Conservation (phyloP, 2,329 filamentous ascomycete genomes). For the Fusarium tanahbumbuense region DNA sequence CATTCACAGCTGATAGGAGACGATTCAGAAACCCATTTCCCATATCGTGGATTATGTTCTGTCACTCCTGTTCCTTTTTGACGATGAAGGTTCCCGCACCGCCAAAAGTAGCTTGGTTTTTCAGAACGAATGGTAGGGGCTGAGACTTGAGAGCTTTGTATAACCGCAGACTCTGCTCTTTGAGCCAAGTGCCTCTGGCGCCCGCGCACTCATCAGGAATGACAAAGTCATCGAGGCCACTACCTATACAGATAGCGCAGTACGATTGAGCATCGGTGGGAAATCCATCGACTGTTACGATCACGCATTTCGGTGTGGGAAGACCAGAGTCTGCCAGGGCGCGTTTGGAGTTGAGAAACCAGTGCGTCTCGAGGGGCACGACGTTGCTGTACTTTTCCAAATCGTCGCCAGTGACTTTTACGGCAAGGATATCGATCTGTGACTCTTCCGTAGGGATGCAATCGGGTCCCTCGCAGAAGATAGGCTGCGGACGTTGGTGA, state of each 20-base stretch:
- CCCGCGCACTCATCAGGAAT: slow-evolving; percentile 47
- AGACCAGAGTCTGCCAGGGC: slow-evolving; percentile 50
- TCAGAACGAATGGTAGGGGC: slow-evolving; percentile 52
- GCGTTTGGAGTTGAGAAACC: slow-evolving; percentile 53
- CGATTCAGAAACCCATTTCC: slow-evolving; percentile 45
- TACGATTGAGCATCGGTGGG: slow-evolving; percentile 33
- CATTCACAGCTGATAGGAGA: slow-evolving; percentile 48
- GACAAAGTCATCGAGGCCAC: slow-evolving; percentile 21
- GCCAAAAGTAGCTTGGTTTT: slow-evolving; percentile 54
- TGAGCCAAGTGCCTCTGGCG: slow-evolving; percentile 46
- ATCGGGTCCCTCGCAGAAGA: slow-evolving; percentile 50
- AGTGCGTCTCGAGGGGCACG: slow-evolving; percentile 49
- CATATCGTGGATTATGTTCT: slow-evolving; percentile 40
- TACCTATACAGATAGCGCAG: slow-evolving; percentile 42
- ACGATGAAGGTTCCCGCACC: slow-evolving; percentile 53
- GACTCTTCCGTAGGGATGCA: slow-evolving; percentile 39
- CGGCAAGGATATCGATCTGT: slow-evolving; percentile 45
- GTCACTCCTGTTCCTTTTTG: slow-evolving; percentile 42
- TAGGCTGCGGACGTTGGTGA: slow-evolving; percentile 47
- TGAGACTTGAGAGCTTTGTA: slow-evolving; percentile 40
- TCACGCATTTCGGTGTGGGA: slow-evolving; percentile 47
- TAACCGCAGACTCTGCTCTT: slow-evolving; percentile 44
- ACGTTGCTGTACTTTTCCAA: slow-evolving; percentile 47
- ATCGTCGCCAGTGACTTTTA: slow-evolving; percentile 44
- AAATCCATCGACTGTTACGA: slow-evolving; percentile 43